Conservation (phyloP, 2,329 filamentous ascomycete genomes). For the Ascochyta fabae region DNA sequence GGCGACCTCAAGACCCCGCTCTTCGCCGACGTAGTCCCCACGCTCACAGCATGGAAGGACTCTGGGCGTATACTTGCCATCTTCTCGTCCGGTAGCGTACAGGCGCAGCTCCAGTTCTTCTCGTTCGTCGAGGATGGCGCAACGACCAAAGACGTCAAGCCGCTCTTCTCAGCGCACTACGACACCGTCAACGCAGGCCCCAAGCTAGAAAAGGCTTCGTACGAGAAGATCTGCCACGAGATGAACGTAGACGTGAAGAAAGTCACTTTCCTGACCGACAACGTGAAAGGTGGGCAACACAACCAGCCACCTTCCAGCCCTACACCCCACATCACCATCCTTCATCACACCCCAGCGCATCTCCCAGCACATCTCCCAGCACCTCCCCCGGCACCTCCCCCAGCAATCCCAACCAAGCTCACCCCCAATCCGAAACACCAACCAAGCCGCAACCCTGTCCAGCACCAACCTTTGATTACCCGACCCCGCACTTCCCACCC, state of each 20-base stretch:
- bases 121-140: conserved; percentile 57
- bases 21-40: conserved; percentile 74
- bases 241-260: conserved; percentile 44
- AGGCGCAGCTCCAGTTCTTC: conserved; percentile 82
- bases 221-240: conserved; percentile 66
- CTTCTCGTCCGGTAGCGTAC: conserved; percentile 81
- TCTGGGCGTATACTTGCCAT: conserved; percentile 69
- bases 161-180: conserved; percentile 57
- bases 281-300: conserved; percentile 61
- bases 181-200: conserved; percentile 81
- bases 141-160: conserved; percentile 51
- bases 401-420: conserved; percentile 2
- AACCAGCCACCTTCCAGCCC: conserved; percentile 10
- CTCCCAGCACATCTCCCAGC: background rate
- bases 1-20: conserved; percentile 75
- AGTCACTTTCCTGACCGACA: conserved; percentile 84
- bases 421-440: conserved; percentile 14
- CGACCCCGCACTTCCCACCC: conserved; percentile 17
- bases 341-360: background rate
- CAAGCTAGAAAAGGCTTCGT: conserved; percentile 73
- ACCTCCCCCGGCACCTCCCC: background rate
- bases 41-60: conserved; percentile 65
- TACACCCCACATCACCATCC: conserved; percentile 5
- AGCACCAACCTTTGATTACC: conserved; percentile 10
- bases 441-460: conserved; percentile 10